Evolutionary conservation across 2,329 filamentous ascomycete genomes (phyloP), one percentile per base, ranked within the genome.

Genomic region (Arachnopeziza araneosa): DNA sequence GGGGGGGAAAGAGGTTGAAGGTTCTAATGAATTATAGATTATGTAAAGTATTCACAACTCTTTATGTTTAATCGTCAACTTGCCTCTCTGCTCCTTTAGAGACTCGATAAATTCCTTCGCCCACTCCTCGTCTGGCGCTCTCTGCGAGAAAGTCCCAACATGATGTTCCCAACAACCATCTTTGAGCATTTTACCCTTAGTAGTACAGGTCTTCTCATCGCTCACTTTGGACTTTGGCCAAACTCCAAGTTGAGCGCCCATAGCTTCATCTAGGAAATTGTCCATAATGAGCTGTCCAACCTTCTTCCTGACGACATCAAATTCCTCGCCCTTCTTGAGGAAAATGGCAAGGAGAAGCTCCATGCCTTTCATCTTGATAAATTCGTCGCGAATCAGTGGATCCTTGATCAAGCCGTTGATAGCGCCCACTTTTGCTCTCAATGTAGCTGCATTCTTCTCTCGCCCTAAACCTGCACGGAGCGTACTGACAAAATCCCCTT

Each of bases 231-330:
- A 67, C 23, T 64, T 75, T 0, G 84, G 84, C 83, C 83, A 88
- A 63, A 83, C 73, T 0, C 83, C 82, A 21, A 80, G 64, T 24
- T 76, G 75, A 1, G 85, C 85, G 50, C 85, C 84, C 78, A 87
- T 85, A 59, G 82, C 78, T 63, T 81, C 79, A 67, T 89, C 86
- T n/a, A 89, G 74, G 68, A 89, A 89, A 61, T 79, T 85, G 68
- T 89, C 86, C 36, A 82, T 77, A 26, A 87, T 78, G 59, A 88
- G 76, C 61, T 84, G 77, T 1, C 80, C 83, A 24, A 82, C 79
- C 67, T 81, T 83, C 60, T 77, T 78, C 68, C 81, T 78, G 6
- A 81, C 78, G 1, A 74, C 69, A 17, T 78, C 78, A 76, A 84
- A 83, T 24, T 77, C 75, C 4, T 75, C 71, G n/a, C 74, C 77